phyloP scores from a whole-genome alignment of 2,329 filamentous ascomycete species.

The Colletotrichum orchidophilum region DNA sequence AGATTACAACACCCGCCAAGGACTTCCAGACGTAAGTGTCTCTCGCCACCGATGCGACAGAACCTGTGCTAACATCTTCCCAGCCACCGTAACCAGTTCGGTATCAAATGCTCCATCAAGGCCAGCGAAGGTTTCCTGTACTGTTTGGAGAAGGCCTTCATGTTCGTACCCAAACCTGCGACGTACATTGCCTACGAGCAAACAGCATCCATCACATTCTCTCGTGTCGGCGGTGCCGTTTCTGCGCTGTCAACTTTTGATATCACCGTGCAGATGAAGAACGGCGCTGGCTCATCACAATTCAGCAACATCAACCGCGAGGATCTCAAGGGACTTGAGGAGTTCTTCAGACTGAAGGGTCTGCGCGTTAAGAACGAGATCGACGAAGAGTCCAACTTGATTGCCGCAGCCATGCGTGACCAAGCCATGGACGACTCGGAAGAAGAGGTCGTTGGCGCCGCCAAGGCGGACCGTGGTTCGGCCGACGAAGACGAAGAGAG shows the following conservation, averaged over 20 bases:
- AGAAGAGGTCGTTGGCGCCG: slow-evolving; percentile 76
- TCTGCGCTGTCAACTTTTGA: slow-evolving; percentile 96
- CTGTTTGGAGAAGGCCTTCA: slow-evolving; percentile 97
- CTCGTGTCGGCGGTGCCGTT: slow-evolving; percentile 91
- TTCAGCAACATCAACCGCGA: slow-evolving; percentile 99
- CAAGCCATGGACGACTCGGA: slow-evolving; percentile 86
- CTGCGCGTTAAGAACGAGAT: slow-evolving; percentile 99
- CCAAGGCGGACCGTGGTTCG: slow-evolving; percentile 81
- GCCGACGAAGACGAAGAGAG: slow-evolving; percentile 97
- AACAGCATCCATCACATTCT: slow-evolving; percentile 91
- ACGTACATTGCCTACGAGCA: slow-evolving; percentile 98
- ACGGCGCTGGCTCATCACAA: slow-evolving; percentile 85
- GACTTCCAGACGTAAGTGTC: slow-evolving; percentile 79
- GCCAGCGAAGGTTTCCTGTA: slow-evolving; percentile 97
- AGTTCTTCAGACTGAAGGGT: slow-evolving; percentile 96
- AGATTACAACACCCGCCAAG: slow-evolving; percentile 91
- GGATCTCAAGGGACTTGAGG: slow-evolving; percentile 95
- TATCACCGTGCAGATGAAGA: slow-evolving; percentile 92
- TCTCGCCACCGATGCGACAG: neutral
- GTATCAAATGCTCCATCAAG: slow-evolving; percentile 99
- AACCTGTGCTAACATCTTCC: slow-evolving; percentile 38
- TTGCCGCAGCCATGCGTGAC: slow-evolving; percentile 85
- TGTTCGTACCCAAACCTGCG: slow-evolving; percentile 98
- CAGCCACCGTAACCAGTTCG: slow-evolving; percentile 89
- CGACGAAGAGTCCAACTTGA: slow-evolving; percentile 85